Evolutionary conservation across 108 stramenopile species (phyloP), one percentile per base, ranked within the genome.

Genomic region (Epithemia pelagica): DNA sequence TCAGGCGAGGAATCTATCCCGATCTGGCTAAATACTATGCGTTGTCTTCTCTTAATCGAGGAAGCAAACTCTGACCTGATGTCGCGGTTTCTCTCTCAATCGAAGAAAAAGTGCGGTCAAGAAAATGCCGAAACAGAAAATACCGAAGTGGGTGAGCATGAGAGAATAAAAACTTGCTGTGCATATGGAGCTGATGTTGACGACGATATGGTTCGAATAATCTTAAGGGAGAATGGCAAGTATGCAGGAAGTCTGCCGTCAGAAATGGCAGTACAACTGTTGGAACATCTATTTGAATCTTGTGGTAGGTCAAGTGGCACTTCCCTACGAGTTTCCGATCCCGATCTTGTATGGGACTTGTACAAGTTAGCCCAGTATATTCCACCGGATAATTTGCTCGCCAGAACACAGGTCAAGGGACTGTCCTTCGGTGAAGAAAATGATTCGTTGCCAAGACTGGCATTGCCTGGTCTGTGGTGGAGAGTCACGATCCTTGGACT

Each of bases 401-500:
- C 20, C 32, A 2, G 61, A 29, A 30, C 30, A 25, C 52, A 73
- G 32, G 52, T 53, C 19, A 37, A 29, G 21, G 59, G 64, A 2
- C 28, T 32, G 0, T 28, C 7, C 20, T 32, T 51, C 25, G 28
- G 54, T 28, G 71, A 64, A 0, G 28, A 67, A 20, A 29, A 61
- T 33, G 31, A 24, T 31, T 15, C 7, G n/a, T 27, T 66, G 1
- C 69, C 30, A 65, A 64, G 78, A 26, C 67, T 90, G 25, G 89
- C 84, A 20, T 75, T 73, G 54, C 75, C 86, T 18, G 75, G 82
- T 29, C 62, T 82, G 58, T 90, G 89, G 89, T 90, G 89, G 89
- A 72, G 89, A 33, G 80, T 76, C 0, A 86, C 89, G 21, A 69
- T 71, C 2, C 70, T 90, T 54, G 80, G 74, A 10, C 71, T 90